phyloP scores from a whole-genome alignment of 164 flowering plant genomes.

The Aristolochia contorta region DNA sequence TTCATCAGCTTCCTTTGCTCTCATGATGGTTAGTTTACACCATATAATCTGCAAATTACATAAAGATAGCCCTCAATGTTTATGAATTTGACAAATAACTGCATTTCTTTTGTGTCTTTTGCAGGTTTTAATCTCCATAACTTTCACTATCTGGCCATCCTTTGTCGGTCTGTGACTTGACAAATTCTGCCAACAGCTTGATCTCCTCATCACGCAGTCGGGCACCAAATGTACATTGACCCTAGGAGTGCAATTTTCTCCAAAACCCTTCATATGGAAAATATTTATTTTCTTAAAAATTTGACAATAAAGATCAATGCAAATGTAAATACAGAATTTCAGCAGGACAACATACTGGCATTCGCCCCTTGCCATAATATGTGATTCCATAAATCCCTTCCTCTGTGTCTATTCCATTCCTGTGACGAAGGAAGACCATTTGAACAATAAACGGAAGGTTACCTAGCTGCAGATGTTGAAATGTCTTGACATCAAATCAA shows the following conservation, averaged over 20 bases:
- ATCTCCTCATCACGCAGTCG: conserved; percentile 77
- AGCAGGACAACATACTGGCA: conserved; percentile 51
- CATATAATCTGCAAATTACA: not conserved
- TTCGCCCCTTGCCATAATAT: conserved; percentile 80
- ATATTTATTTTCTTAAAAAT: not conserved
- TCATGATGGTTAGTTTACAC: not conserved
- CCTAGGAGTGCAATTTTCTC: conserved; percentile 76
- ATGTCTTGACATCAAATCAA: not conserved
- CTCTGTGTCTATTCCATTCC: conserved; percentile 70
- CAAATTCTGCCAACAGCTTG: conserved; percentile 64
- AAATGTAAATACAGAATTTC: conserved; percentile 4
- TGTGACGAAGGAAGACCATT: conserved; percentile 10
- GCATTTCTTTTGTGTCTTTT: conserved; percentile 1
- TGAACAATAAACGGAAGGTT: conserved; percentile 3
- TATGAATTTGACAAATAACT: not conserved
- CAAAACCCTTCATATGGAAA: conserved; percentile 60
- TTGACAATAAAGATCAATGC: not conserved
- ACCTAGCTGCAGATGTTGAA: not conserved
- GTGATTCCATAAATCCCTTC: conserved; percentile 40
- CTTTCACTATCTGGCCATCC: conserved; percentile 25
- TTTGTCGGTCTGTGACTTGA: conserved; percentile 68
- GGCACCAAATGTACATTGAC: conserved; percentile 82
- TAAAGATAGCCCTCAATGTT: not conserved
- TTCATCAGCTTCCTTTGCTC: not conserved
- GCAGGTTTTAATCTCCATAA: conserved; percentile 20